These are phyloP conservation scores for Suillus placidus DNA, from an alignment of 768 basidiomycete genomes.

Conservation along the genomic window DNA sequence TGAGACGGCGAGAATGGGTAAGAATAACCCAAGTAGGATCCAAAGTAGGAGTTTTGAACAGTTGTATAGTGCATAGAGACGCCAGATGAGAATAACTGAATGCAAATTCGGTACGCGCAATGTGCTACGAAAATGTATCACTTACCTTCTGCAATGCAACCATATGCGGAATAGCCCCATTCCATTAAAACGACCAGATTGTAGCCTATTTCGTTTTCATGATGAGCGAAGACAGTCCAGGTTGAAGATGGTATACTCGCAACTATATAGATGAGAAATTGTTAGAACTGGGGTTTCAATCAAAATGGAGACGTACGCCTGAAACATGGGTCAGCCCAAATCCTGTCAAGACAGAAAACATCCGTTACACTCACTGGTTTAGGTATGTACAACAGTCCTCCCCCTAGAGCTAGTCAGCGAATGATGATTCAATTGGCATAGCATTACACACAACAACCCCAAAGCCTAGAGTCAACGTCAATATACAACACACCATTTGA, in stretches of 20 bases:
- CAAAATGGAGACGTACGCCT: not conserved
- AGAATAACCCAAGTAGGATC: not conserved
- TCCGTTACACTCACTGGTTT: not conserved
- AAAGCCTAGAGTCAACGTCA: not conserved
- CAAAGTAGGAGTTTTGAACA: not conserved
- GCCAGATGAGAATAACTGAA: not conserved
- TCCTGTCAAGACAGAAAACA: not conserved
- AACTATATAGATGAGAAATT: not conserved
- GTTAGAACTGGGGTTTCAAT: not conserved
- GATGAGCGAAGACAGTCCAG: not conserved
- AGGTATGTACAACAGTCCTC: slow-evolving; percentile 1
- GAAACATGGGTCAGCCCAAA: not conserved
- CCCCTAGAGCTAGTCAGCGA: not conserved
- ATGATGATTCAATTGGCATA: not conserved
- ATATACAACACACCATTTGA: not conserved
- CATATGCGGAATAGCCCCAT: not conserved
- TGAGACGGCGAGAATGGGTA: not conserved
- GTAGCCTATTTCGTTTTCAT: not conserved
- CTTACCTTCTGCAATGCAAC: not conserved
- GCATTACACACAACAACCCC: not conserved
- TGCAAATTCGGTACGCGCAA: not conserved
- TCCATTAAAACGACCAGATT: not conserved
- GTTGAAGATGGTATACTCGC: not conserved
- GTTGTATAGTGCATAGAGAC: not conserved
- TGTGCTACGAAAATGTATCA: not conserved